These are phyloP conservation scores for Eucalyptus fibrosa DNA, from an alignment of 345 rosid species.

Conservation along the genomic window DNA sequence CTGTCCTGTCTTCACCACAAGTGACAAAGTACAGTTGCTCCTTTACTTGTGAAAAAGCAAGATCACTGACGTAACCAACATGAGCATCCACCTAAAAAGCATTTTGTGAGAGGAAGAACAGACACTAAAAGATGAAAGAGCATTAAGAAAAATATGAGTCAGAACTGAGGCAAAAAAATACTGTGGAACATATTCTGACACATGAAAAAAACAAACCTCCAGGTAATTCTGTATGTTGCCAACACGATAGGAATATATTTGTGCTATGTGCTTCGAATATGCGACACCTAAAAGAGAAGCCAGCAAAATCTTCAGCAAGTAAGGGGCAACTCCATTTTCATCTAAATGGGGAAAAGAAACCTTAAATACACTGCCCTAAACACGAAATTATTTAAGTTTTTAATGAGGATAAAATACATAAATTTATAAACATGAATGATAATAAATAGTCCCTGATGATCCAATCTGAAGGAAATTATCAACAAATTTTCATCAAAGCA, in stretches of 20 bases:
- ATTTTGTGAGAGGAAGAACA: background rate
- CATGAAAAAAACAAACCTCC: slow-evolving; percentile 40
- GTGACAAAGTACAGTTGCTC: slow-evolving; percentile 57
- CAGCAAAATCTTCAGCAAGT: background rate
- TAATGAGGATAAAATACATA: background rate
- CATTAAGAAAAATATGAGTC: background rate
- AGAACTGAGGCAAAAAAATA: background rate
- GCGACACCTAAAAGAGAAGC: slow-evolving; percentile 53
- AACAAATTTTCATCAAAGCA: background rate
- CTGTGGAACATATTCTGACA: background rate
- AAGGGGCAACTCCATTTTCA: background rate
- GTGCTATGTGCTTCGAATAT: slow-evolving; percentile 73
- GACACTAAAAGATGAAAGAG: background rate
- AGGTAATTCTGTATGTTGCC: slow-evolving; percentile 47
- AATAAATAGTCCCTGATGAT: background rate
- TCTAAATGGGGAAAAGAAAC: background rate
- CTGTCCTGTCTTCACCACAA: slow-evolving; percentile 74
- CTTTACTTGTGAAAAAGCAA: slow-evolving; percentile 67
- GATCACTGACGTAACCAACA: slow-evolving; percentile 69
- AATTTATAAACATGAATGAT: background rate
- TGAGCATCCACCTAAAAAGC: slow-evolving; percentile 72
- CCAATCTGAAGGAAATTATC: background rate
- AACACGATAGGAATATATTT: slow-evolving; percentile 53
- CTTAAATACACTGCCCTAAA: background rate
- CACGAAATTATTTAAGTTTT: background rate